Evolutionary conservation across 225 moss, liverwort and hornwort species (phyloP).

Genomic region (Straminergon stramineum): DNA sequence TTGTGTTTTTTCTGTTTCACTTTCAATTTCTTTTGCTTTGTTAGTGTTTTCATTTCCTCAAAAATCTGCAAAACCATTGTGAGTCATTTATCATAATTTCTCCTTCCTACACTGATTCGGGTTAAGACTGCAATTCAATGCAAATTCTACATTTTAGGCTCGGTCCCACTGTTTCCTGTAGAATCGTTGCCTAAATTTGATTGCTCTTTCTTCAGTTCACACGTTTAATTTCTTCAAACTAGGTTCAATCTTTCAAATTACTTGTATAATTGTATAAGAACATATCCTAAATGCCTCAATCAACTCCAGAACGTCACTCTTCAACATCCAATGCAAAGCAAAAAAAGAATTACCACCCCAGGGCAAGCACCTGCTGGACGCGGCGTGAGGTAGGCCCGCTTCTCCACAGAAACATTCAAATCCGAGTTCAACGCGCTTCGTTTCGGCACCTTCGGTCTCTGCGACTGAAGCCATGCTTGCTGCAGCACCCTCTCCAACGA

Average conservation of each 20-base stretch:
- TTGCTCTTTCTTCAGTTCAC: slow-evolving; percentile 3
- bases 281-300: neutral
- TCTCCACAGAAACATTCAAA: neutral
- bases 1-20: neutral
- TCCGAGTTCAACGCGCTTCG: neutral
- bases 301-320: neutral
- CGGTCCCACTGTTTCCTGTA: neutral
- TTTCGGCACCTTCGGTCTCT: slow-evolving; percentile 16
- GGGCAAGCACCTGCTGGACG: neutral
- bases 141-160: neutral
- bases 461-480: slow-evolving; percentile 28
- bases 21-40: neutral
- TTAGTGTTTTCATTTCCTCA: neutral
- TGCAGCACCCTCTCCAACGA: slow-evolving; percentile 25
- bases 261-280: neutral
- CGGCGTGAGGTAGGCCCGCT: neutral
- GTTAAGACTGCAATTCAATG: neutral
- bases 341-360: neutral
- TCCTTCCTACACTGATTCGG: neutral
- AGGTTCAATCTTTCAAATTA: slow-evolving; percentile 13
- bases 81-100: neutral
- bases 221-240: slow-evolving; percentile 15
- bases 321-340: neutral
- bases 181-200: neutral
- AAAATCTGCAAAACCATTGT: slow-evolving; percentile 11